These are phyloP conservation scores for Inonotus obliquus DNA, from an alignment of 1,284 basidiomycete genomes.

Conservation along the genomic window DNA sequence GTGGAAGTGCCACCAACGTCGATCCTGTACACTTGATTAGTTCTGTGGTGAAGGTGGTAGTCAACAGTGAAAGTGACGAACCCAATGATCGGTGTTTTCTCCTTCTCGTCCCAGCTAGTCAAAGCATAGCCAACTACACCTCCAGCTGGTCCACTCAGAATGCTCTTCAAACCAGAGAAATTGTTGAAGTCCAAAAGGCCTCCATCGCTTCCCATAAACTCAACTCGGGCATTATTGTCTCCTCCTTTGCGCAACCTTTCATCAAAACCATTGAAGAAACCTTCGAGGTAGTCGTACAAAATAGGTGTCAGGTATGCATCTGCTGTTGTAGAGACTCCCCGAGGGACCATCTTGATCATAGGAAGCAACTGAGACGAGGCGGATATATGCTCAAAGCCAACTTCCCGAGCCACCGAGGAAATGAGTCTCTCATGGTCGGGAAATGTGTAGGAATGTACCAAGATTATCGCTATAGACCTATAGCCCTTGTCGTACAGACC, in stretches of 20 bases:
- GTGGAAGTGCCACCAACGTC: constrained; percentile 88
- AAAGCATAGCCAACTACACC: constrained; percentile 86
- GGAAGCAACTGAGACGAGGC: constrained; percentile 85
- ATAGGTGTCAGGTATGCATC: constrained; percentile 97
- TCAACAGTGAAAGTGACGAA: constrained; percentile 28
- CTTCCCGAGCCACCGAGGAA: constrained; percentile 65
- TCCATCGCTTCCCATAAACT: constrained; percentile 88
- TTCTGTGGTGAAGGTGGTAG: not conserved
- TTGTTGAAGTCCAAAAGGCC: constrained; percentile 81
- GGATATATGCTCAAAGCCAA: constrained; percentile 88
- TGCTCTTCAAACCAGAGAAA: constrained; percentile 86
- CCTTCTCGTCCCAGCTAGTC: constrained; percentile 73
- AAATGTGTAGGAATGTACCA: constrained; percentile 92
- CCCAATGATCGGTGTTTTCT: constrained; percentile 72
- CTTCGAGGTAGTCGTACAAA: constrained; percentile 81
- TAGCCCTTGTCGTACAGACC: constrained; percentile 73
- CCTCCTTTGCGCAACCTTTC: constrained; percentile 48
- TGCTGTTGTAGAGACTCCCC: constrained; percentile 89
- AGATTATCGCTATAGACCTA: constrained; percentile 80
- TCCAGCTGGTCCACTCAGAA: constrained; percentile 84
- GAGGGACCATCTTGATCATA: constrained; percentile 94
- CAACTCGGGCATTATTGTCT: constrained; percentile 43
- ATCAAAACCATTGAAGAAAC: constrained; percentile 90
- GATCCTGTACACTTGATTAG: constrained; percentile 36
- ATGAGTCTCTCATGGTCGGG: constrained; percentile 77